Base-by-base conservation (phyloP, 805 yeast genomes). In the Candida vartiovaarae region DNA sequence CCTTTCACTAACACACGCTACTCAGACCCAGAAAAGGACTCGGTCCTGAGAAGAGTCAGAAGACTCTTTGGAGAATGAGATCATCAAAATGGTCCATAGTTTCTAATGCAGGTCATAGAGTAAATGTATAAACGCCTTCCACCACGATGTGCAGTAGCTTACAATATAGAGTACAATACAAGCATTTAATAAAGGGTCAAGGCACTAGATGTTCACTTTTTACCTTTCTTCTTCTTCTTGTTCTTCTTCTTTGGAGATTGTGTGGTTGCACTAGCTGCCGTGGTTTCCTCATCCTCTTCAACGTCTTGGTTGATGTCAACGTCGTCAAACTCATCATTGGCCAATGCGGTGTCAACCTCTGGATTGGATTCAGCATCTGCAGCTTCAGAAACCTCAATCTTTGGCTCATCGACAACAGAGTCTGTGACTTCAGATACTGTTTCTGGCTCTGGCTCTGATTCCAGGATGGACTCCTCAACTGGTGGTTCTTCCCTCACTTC, bases 41-140 rank as follows among this genome's bases (percentile, higher is more conserved):
- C 95, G 23, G 89, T 93, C 34, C 74, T 93, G 66, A 82, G 91
- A 67, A 84, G 95, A 63, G 99, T 93, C 31, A 84, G 95, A 71
- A 81, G 96, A 62, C 70, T 93, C 51, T 90, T 91, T 69, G 98
- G 99, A 37, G 98, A 93, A 68, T 88, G 71, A 52, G 30, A 23
- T 33, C 20, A 15, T 15, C 20, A 15, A 15, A 15, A 15, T 15
- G 20, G 24, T 15, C 23, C 15, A 33, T 33, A 33, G 35, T 23
- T 29, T 39, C 31, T 37, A 44, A 45, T 51, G 53, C 54, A 45
- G 54, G 56, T 41, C 53, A 48, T 48, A 52, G 41, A 39, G 36
- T 39, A n/a, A 11, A 25, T 38, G 20, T 15, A 15, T 15, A 15
- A 15, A 15, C 20, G 20, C 20, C 20, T 24, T 5, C 15, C 10